A percentile compares a stretch with the other conserved stretches of the same genome.
Conservation (phyloP, 345 rosid species). For the Populus ilicifolia region DNA sequence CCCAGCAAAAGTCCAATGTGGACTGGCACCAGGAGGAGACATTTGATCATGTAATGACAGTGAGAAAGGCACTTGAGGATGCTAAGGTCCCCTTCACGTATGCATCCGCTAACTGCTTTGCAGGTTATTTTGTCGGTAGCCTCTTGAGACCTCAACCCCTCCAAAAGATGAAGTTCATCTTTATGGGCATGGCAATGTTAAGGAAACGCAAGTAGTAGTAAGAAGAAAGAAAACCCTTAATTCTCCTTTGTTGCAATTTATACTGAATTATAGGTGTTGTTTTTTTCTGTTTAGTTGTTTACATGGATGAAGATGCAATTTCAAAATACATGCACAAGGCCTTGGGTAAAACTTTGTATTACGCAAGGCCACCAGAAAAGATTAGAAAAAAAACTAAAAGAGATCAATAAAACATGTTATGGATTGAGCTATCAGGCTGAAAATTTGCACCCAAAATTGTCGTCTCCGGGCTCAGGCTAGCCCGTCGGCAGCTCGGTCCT, state of each 20-base stretch:
- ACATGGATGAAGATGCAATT: slow-evolving; percentile 63
- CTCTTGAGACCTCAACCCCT: slow-evolving; percentile 59
- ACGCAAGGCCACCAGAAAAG: no score
- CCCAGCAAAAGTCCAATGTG: slow-evolving; percentile 63
- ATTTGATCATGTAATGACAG: slow-evolving; percentile 73
- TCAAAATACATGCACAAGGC: slow-evolving; percentile 33
- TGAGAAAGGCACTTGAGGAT: slow-evolving; percentile 66
- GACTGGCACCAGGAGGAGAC: slow-evolving; percentile 75
- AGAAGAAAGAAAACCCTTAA: background rate
- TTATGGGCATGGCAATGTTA: slow-evolving; percentile 68
- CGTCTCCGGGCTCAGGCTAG: no score
- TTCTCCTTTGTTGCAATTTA: background rate
- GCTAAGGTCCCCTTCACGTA: slow-evolving; percentile 78
- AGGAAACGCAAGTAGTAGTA: slow-evolving; percentile 36
- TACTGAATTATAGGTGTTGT: background rate
- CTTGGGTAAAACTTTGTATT: no score
- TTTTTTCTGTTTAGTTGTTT: slow-evolving; percentile 36
- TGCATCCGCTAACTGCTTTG: slow-evolving; percentile 66
- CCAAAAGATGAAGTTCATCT: slow-evolving; percentile 45
- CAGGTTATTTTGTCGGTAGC: slow-evolving; percentile 66
- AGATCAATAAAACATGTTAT: no score
- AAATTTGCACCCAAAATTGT: no score
- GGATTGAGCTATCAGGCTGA: no score
- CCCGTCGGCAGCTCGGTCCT: no score
- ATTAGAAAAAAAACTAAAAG: no score